A percentile compares a stretch with the other conserved stretches of the same genome.
phyloP scores from a whole-genome alignment of 78 protist genomes.

The Isochrysis galbana region DNA sequence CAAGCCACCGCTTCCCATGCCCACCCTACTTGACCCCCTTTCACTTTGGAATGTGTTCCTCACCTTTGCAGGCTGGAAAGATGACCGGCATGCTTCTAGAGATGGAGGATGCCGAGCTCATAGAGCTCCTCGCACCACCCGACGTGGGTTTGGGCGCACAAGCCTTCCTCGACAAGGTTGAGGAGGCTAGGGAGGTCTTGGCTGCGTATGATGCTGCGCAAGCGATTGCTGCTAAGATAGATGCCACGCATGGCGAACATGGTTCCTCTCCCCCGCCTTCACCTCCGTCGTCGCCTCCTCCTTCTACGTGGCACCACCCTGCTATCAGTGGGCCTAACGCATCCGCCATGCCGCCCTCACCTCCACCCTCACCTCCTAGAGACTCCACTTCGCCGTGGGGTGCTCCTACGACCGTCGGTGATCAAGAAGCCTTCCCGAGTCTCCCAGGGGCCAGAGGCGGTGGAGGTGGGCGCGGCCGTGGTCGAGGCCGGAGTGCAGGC shows the following conservation, averaged over 20 bases:
- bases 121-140: neutral
- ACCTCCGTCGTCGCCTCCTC: neutral
- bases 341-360: neutral
- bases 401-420: no score
- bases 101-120: neutral
- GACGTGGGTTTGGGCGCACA: neutral
- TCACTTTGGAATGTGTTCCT: neutral
- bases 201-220: neutral
- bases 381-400: no score
- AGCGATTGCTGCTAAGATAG: no score
- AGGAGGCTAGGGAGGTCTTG: neutral
- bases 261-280: constrained; percentile 1
- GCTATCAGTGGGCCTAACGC: neutral
- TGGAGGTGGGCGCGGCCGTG: no score
- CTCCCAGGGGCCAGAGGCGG: no score
- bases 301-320: no score
- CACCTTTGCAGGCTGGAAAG: neutral
- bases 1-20: neutral
- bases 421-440: no score
- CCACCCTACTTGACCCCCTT: neutral
- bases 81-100: constrained; percentile 22
- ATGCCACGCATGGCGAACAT: neutral
- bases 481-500: no score
- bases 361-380: neutral
- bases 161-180: neutral